Evolutionary conservation across 116 monocot species (phyloP), one percentile per base, ranked within the genome.

Genomic region (Papilionanthe hybrid): DNA sequence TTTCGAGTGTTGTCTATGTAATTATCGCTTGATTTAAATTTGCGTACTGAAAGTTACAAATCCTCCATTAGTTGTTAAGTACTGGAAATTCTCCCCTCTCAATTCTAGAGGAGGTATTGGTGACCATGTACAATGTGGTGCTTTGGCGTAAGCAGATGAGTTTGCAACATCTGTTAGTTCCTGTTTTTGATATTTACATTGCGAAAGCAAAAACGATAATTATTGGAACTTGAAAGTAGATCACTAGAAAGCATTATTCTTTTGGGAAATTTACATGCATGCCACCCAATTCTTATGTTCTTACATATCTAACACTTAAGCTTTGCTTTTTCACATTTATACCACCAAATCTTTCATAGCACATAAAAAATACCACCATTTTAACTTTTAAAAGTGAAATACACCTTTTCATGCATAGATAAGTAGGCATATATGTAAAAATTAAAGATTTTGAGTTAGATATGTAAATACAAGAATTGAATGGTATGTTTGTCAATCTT

Each of bases 41-140:
- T 71, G 44, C 55, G 44, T 89, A 93, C 93, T 91, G 78, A 93
- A 85, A 50, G 91, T 89, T 71, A 91, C 87, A 82, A 93, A 93
- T 72, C 93, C 93, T 74, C 91, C 93, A 85, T 93, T 91, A 29
- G 93, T 91, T 23, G 84, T 89, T 47, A 93, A 71, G 83, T 88
- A 30, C 69, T 88, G 76, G 29, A 93, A 84, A 65, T 81, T 55
- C 72, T 93, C 89, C 67, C 93, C 91, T 81, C 91, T 86, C 79
- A 93, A 72, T 55, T 89, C 86, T 9, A 80, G 79, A 77, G 93
- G 91, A 72, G 93, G 91, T 44, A 93, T 93, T 37, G 91, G 93
- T 43, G 93, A 91, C 93, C 93, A 93, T 23, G 82, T 86, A 86
- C 89, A 93, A 28, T 15, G 65, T 42, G 91, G 89, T 72, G 86